Percentiles rank a stretch among this genome's conserved stretches.
Evolutionary conservation across 768 basidiomycete genomes (phyloP).

Genomic region (Suillus lakei): DNA sequence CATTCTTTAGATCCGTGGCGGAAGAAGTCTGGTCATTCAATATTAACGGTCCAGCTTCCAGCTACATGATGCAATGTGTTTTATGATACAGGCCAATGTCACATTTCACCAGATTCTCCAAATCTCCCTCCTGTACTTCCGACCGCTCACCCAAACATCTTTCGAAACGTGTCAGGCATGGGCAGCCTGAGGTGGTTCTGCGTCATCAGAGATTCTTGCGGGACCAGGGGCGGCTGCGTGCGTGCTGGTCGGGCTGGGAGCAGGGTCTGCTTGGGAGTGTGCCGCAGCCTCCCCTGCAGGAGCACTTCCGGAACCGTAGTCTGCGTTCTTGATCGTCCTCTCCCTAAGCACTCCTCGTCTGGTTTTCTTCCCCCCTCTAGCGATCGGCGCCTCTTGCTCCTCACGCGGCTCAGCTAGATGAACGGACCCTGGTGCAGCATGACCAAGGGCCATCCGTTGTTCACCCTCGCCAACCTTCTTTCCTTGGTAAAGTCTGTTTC

Average conservation of each 20-base stretch:
- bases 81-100: not conserved
- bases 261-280: constrained; percentile 13
- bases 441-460: not conserved
- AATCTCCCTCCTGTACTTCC: not conserved
- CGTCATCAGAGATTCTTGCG: constrained; percentile 13
- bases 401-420: not conserved
- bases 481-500: constrained; percentile 26
- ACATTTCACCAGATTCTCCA: not conserved
- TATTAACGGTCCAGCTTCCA: not conserved
- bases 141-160: not conserved
- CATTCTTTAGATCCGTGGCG: not conserved
- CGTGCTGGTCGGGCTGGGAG: constrained; percentile 17
- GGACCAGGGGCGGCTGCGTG: constrained; percentile 15
- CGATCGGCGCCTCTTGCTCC: not conserved
- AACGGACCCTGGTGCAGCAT: constrained; percentile 1
- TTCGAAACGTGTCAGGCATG: constrained; percentile 1
- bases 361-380: constrained; percentile 5
- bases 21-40: not conserved
- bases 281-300: constrained; percentile 2
- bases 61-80: not conserved
- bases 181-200: constrained; percentile 1
- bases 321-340: constrained; percentile 29
- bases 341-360: constrained; percentile 7
- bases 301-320: constrained; percentile 28
- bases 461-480: not conserved